Conservation (phyloP, 305 asterid genomes). For the Striga hermonthica region DNA sequence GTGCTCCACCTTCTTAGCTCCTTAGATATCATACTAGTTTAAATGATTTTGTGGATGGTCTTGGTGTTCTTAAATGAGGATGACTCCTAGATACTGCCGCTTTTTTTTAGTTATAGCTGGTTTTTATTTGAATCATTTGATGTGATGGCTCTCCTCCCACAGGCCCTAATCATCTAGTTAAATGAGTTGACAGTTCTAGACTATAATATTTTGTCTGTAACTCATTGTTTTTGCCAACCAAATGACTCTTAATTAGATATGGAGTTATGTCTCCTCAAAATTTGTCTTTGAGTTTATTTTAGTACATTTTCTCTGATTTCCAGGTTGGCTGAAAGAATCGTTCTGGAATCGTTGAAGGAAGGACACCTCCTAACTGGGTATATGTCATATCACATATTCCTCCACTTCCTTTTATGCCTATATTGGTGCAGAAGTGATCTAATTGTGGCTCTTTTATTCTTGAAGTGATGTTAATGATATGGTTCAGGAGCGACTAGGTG, state of each 20-base stretch:
- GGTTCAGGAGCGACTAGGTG: constrained; percentile 74
- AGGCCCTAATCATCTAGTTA: too few relatives aligned
- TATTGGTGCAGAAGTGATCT: constrained; percentile 23
- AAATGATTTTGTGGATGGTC: too few relatives aligned
- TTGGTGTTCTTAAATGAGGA: too few relatives aligned
- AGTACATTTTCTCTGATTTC: constrained; percentile 29
- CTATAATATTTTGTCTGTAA: neutral
- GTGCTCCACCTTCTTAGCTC: too few relatives aligned
- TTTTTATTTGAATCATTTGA: too few relatives aligned
- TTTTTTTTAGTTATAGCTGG: too few relatives aligned
- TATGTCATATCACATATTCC: constrained; percentile 34
- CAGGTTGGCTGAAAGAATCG: constrained; percentile 79
- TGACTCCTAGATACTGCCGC: too few relatives aligned
- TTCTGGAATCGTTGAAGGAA: constrained; percentile 71
- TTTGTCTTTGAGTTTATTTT: constrained; percentile 19
- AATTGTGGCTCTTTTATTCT: constrained; percentile 27
- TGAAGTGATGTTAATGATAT: constrained; percentile 74
- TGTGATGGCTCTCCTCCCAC: too few relatives aligned
- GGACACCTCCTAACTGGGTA: constrained; percentile 78
- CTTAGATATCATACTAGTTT: too few relatives aligned
- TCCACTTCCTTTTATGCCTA: neutral
- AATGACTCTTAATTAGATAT: constrained; percentile 17
- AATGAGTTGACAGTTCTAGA: neutral
- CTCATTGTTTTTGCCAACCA: constrained; percentile 9
- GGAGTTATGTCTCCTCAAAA: constrained; percentile 10